These are phyloP conservation scores for Fonsecaea monophora DNA, from an alignment of 2,329 filamentous ascomycete species.

Conservation along the genomic window DNA sequence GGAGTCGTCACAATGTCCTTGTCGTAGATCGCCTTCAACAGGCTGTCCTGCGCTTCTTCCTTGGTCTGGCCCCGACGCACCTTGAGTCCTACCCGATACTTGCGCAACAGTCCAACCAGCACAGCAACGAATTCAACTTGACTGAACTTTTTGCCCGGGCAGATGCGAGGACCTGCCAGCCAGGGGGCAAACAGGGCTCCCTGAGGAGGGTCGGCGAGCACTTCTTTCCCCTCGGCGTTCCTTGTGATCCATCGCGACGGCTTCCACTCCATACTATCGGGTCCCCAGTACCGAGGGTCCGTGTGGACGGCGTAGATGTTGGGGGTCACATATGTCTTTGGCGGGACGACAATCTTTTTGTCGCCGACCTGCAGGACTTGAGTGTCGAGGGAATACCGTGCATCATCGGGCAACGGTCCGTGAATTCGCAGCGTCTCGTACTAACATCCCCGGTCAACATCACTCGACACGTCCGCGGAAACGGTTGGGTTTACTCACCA, in stretches of 20 bases:
- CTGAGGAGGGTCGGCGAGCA: not conserved
- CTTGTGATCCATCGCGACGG: conserved; percentile 48
- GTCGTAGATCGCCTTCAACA: too few species aligned
- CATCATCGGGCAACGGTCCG: conserved; percentile 27
- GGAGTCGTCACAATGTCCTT: too few species aligned
- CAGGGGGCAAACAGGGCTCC: conserved; percentile 40
- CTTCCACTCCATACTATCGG: conserved; percentile 40
- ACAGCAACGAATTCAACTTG: conserved; percentile 48
- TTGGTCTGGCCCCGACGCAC: too few species aligned
- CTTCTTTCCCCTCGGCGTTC: not conserved
- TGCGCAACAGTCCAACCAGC: conserved; percentile 49
- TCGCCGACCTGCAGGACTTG: conserved; percentile 35
- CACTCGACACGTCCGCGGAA: too few species aligned
- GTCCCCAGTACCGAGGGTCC: conserved; percentile 40
- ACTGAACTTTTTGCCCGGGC: conserved; percentile 46
- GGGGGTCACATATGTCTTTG: conserved; percentile 32
- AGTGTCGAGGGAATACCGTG: conserved; percentile 11
- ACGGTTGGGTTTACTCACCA: not conserved
- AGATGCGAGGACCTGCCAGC: conserved; percentile 42
- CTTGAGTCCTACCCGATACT: conserved; percentile 29
- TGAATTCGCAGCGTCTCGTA: conserved; percentile 41
- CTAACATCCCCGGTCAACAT: too few species aligned
- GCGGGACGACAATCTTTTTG: conserved; percentile 32
- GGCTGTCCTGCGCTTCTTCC: too few species aligned
- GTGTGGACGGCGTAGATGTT: conserved; percentile 42